Base-by-base conservation (phyloP, 148 eudicot genomes). In the Rhododendron williamsianum region DNA sequence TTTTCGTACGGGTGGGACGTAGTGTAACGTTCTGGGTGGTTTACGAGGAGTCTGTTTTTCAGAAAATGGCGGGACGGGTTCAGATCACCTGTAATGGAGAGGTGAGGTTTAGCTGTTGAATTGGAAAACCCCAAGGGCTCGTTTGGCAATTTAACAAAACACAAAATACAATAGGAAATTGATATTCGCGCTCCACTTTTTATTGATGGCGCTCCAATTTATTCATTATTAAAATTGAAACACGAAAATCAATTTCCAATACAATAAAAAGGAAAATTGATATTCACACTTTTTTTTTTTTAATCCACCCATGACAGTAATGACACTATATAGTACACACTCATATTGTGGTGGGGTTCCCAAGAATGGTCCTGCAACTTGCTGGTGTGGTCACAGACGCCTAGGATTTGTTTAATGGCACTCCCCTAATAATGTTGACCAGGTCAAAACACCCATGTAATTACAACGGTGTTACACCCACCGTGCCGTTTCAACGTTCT, bases 21-120 rank as follows among this genome's bases (percentile, higher is more conserved):
- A 27, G 51, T 73, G 79, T 49, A 83, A 83, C 85, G 85, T 83
- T 72, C 27, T 3, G 78, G 82, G 74, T 19, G 78, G 23, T 41
- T 51, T 48, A 6, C 60, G 58, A 71, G 81, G 88, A 58, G 60
- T 25, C 76, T 49, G 27, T 33, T 43, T 49, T 23, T 18, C 25
- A 19, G 30, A 54, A 7, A 41, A 36, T 71, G 76, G 77, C 84
- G 77, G 84, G 84, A 46, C 25, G 73, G 52, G 74, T 2, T 82
- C 9, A 7, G 71, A 65, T 65, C 69, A 63, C 25, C 69, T 63
- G 69, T 23, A 23, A 9, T 65, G 30, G 33, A n/a, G 27, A 6
- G 65, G 65, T 58, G 25, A 23, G 25, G 65, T 18, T 56, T 4
- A 56, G 3, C 69, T n/a, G 1, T 63, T 2, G 72, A 19, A 58